A percentile compares a stretch with the other conserved stretches of the same genome.
Conservation (phyloP, 1,284 basidiomycete genomes). For the Naganishia albida region DNA sequence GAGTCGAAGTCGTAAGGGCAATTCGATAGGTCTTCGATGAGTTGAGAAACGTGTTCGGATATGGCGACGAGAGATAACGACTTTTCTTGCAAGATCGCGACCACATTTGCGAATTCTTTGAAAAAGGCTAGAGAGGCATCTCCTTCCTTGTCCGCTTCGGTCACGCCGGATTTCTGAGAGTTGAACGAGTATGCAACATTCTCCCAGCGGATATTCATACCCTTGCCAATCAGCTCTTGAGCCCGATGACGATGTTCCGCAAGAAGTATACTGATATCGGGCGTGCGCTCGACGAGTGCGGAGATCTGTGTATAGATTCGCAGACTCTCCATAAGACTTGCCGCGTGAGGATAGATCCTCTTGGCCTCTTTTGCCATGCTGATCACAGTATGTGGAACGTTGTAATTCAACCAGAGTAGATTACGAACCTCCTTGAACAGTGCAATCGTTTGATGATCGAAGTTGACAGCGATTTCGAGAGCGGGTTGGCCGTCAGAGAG, state of each 20-base stretch:
- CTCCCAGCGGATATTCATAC: slow-evolving; percentile 90
- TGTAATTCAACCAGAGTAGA: slow-evolving; percentile 91
- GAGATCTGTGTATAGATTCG: slow-evolving; percentile 93
- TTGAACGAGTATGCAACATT: slow-evolving; percentile 89
- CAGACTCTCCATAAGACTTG: slow-evolving; percentile 97
- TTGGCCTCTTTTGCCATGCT: slow-evolving; percentile 99
- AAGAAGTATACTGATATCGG: slow-evolving; percentile 87
- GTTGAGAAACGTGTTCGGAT: slow-evolving; percentile 78
- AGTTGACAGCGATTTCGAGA: slow-evolving; percentile 90
- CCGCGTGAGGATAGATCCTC: slow-evolving; percentile 95
- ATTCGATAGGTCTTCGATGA: slow-evolving; percentile 81
- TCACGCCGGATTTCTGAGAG: slow-evolving; percentile 65
- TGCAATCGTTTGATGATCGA: slow-evolving; percentile 96
- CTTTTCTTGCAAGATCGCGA: slow-evolving; percentile 90
- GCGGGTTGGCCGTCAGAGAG: slow-evolving; percentile 61
- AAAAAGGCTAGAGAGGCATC: slow-evolving; percentile 90
- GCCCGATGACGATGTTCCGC: slow-evolving; percentile 88
- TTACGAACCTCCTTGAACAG: slow-evolving; percentile 98
- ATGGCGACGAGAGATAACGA: slow-evolving; percentile 89
- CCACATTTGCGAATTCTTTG: slow-evolving; percentile 87
- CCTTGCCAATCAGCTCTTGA: slow-evolving; percentile 84
- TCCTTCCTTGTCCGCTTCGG: slow-evolving; percentile 67
- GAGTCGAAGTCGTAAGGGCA: slow-evolving; percentile 82
- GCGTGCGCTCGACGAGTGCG: slow-evolving; percentile 82
- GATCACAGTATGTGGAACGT: slow-evolving; percentile 88